Conservation (phyloP, 129 eudicot genomes). For the Escallonia rubra region DNA sequence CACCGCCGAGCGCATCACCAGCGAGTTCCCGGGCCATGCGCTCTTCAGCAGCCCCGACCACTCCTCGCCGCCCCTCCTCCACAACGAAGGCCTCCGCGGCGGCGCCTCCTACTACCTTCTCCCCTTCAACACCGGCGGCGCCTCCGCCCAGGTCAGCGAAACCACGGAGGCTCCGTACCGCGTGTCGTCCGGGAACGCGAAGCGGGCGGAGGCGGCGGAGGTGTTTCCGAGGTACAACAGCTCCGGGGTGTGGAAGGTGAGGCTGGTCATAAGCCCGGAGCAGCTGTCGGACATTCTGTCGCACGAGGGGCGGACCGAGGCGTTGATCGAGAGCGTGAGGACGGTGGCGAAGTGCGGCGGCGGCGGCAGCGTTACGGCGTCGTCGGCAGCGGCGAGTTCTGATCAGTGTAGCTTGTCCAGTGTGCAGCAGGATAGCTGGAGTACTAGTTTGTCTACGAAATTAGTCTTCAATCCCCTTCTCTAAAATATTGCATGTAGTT, state of each 20-base stretch:
- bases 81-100: slow-evolving; percentile 6
- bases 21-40: too few species aligned
- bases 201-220: neutral
- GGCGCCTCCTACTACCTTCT: slow-evolving; percentile 27
- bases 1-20: too few species aligned
- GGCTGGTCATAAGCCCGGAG: slow-evolving; percentile 24
- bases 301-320: slow-evolving; percentile 27
- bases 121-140: neutral
- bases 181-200: slow-evolving; percentile 16
- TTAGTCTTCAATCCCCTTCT: too few species aligned
- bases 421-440: too few species aligned
- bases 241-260: slow-evolving; percentile 34
- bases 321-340: slow-evolving; percentile 25
- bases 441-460: too few species aligned
- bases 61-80: slow-evolving; percentile 7
- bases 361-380: neutral
- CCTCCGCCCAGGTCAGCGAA: neutral
- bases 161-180: slow-evolving; percentile 15
- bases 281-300: slow-evolving; percentile 29
- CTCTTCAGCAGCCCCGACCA: too few species aligned
- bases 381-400: too few species aligned
- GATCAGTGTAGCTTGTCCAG: too few species aligned
- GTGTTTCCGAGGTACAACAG: slow-evolving; percentile 6
- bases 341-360: slow-evolving; percentile 24
- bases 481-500: too few species aligned